Percentiles rank a stretch among this genome's conserved stretches.
Conservation (phyloP, 1,139 yeast genomes). For the Hemisphaericaspora subhashii region DNA sequence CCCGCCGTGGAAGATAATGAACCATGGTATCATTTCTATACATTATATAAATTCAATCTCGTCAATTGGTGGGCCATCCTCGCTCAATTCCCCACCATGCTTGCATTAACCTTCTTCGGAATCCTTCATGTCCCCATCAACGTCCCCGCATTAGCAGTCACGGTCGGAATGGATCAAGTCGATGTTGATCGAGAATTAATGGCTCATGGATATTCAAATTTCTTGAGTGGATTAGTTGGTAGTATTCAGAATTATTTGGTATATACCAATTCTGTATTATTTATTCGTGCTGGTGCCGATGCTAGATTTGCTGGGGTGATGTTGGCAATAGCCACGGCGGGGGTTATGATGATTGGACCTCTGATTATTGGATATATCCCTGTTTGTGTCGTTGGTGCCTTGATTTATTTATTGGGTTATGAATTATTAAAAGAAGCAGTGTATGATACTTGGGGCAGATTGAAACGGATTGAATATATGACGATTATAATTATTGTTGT, state of each 20-base stretch:
- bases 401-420: slow-evolving; percentile 86
- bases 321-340: slow-evolving; percentile 77
- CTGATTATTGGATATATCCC: slow-evolving; percentile 92
- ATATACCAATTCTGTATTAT: slow-evolving; percentile 87
- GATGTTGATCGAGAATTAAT: slow-evolving; percentile 91
- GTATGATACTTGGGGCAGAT: slow-evolving; percentile 78
- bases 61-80: slow-evolving; percentile 75
- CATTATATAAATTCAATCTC: slow-evolving; percentile 62
- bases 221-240: slow-evolving; percentile 78
- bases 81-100: slow-evolving; percentile 84
- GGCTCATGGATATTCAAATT: slow-evolving; percentile 94
- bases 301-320: slow-evolving; percentile 83
- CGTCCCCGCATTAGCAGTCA: slow-evolving; percentile 94
- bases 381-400: slow-evolving; percentile 90
- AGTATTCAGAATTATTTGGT: slow-evolving; percentile 93
- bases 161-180: slow-evolving; percentile 79
- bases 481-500: slow-evolving; percentile 84
- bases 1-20: slow-evolving; percentile 61
- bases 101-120: slow-evolving; percentile 94
- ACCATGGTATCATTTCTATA: slow-evolving; percentile 89
- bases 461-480: slow-evolving; percentile 73
- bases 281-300: slow-evolving; percentile 93
- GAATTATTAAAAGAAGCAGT: slow-evolving; percentile 86
- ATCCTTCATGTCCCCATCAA: slow-evolving; percentile 94
- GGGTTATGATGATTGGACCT: slow-evolving; percentile 86